Evolutionary conservation across 768 basidiomycete genomes (phyloP).

Genomic region (Chlorophyllum brunneum): DNA sequence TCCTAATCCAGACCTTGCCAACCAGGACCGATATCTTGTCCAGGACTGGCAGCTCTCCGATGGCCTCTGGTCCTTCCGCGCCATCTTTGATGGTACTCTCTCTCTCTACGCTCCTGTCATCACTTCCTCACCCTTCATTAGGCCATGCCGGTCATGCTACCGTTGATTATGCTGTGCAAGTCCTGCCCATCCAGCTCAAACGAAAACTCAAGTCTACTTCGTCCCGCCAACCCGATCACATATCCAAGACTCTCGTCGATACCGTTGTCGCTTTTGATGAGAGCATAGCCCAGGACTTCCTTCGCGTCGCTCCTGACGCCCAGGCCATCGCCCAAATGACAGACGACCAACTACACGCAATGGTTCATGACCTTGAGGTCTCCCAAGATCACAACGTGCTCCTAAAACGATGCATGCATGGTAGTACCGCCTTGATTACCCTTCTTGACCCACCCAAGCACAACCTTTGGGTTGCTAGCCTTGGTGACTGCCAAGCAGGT

Average conservation of each 20-base stretch:
- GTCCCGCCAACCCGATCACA: constrained; percentile 15
- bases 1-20: constrained; percentile 31
- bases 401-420: constrained; percentile 45
- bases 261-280: constrained; percentile 37
- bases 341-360: constrained; percentile 33
- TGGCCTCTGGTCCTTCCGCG: constrained; percentile 42
- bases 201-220: constrained; percentile 18
- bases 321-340: constrained; percentile 27
- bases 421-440: constrained; percentile 46
- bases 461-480: constrained; percentile 53
- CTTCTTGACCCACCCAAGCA: constrained; percentile 37
- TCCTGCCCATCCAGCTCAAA: constrained; percentile 30
- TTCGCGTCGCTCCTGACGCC: constrained; percentile 39
- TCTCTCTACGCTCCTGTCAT: not conserved
- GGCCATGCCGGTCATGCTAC: constrained; percentile 47
- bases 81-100: constrained; percentile 47
- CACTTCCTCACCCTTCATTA: constrained; percentile 13
- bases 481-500: constrained; percentile 57
- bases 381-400: constrained; percentile 18
- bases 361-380: constrained; percentile 37
- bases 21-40: constrained; percentile 44
- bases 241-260: constrained; percentile 29
- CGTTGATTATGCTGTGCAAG: constrained; percentile 33
- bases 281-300: constrained; percentile 30
- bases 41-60: constrained; percentile 34